These are phyloP conservation scores for Alnus rubra DNA, from an alignment of 306 rosid species.

Conservation along the genomic window DNA sequence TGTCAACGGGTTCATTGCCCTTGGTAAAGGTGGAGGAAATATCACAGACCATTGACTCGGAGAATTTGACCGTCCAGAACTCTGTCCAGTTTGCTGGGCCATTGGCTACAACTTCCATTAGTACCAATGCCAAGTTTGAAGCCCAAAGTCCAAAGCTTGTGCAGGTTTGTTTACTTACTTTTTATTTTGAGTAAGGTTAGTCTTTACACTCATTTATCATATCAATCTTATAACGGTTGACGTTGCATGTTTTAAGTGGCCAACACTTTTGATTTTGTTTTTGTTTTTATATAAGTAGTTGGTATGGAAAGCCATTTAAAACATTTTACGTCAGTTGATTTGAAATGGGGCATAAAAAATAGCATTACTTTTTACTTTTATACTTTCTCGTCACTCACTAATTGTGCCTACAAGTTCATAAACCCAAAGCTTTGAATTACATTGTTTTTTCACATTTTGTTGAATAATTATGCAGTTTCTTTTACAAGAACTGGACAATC, in stretches of 20 bases:
- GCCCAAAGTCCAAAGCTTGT: constrained; percentile 87
- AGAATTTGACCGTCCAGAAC: constrained; percentile 67
- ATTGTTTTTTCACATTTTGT: too few relatives aligned
- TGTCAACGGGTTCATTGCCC: constrained; percentile 66
- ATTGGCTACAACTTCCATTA: constrained; percentile 76
- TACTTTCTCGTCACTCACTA: neutral
- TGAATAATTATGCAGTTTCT: too few relatives aligned
- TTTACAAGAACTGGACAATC: too few relatives aligned
- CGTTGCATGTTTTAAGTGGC: too few relatives aligned
- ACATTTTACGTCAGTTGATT: too few relatives aligned
- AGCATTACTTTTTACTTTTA: neutral
- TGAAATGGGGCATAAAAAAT: too few relatives aligned
- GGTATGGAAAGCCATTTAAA: too few relatives aligned
- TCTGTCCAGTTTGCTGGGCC: constrained; percentile 82
- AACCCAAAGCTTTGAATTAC: neutral
- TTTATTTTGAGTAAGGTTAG: neutral
- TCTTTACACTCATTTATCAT: too few relatives aligned
- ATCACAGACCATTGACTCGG: constrained; percentile 82
- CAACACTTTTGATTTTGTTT: neutral
- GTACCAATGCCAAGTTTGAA: constrained; percentile 79
- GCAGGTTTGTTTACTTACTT: constrained; percentile 45
- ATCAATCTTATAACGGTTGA: too few relatives aligned
- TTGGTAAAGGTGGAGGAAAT: constrained; percentile 83
- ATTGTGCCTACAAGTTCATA: neutral
- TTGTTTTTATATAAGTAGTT: too few relatives aligned